phyloP scores from a whole-genome alignment of 768 basidiomycete species.

The Hebeloma cylindrosporum region DNA sequence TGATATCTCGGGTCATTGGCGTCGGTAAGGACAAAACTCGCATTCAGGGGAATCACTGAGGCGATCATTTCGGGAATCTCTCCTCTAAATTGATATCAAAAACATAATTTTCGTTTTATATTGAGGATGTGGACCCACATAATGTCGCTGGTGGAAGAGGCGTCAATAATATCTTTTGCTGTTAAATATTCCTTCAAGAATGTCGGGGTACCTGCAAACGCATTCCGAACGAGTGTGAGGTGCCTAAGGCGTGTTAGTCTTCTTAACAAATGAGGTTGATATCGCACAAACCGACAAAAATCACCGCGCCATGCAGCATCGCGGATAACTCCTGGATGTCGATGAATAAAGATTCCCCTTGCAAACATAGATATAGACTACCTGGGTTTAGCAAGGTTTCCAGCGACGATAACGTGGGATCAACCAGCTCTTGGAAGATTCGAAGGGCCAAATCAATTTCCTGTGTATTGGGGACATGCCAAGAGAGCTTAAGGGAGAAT shows the following conservation, averaged over 20 bases:
- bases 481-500: conserved; percentile 50
- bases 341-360: conserved; percentile 5
- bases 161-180: conserved; percentile 44
- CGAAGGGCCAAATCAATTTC: conserved; percentile 76
- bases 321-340: conserved; percentile 40
- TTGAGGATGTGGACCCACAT: conserved; percentile 43
- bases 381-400: conserved; percentile 56
- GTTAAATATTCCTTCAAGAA: conserved; percentile 55
- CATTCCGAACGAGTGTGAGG: conserved; percentile 70
- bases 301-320: conserved; percentile 80
- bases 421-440: conserved; percentile 65
- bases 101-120: neutral
- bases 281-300: conserved; percentile 64
- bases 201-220: conserved; percentile 73
- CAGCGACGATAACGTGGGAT: conserved; percentile 57
- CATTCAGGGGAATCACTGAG: conserved; percentile 55
- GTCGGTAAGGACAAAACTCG: conserved; percentile 70
- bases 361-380: conserved; percentile 18
- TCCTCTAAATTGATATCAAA: conserved; percentile 40
- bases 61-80: conserved; percentile 81
- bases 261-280: neutral
- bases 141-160: conserved; percentile 59
- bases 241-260: conserved; percentile 40
- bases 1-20: conserved; percentile 62
- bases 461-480: conserved; percentile 72